A percentile compares a stretch with the other conserved stretches of the same genome.
Evolutionary conservation across 495 filamentous ascomycete species (phyloP).

Genomic region (Lasiosphaeria hispida): DNA sequence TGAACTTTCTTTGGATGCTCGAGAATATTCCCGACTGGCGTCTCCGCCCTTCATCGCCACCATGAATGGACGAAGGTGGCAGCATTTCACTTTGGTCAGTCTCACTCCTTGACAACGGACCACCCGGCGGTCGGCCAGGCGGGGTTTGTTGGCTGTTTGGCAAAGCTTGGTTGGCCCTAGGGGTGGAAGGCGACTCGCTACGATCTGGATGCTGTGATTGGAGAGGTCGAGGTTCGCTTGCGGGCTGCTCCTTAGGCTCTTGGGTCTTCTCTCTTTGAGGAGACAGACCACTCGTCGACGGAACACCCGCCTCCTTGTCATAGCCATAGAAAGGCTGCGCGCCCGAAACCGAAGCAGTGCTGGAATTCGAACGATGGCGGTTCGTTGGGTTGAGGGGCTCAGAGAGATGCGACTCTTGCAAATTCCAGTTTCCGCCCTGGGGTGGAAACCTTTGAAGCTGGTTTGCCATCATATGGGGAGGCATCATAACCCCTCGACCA

Average conservation of each 20-base stretch:
- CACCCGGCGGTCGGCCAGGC: neutral
- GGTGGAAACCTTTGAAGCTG: constrained; percentile 28
- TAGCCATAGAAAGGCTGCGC: constrained; percentile 36
- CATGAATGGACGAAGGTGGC: constrained; percentile 17
- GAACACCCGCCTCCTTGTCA: constrained; percentile 45
- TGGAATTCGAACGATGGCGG: constrained; percentile 34
- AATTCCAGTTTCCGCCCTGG: constrained; percentile 36
- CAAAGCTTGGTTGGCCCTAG: constrained; percentile 22
- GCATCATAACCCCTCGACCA: constrained; percentile 18
- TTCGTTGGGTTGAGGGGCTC: constrained; percentile 43
- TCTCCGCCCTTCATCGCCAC: constrained; percentile 25
- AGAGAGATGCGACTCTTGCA: constrained; percentile 44
- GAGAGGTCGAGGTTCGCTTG: constrained; percentile 16
- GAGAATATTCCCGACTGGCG: constrained; percentile 40
- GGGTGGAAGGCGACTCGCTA: constrained; percentile 15
- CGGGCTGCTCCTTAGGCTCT: constrained; percentile 22
- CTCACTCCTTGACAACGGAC: constrained; percentile 35
- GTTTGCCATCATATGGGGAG: constrained; percentile 26
- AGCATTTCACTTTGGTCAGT: constrained; percentile 29
- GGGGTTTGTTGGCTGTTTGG: constrained; percentile 18
- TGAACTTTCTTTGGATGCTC: constrained; percentile 32
- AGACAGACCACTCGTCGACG: constrained; percentile 8
- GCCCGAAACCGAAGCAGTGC: constrained; percentile 34
- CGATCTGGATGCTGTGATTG: constrained; percentile 11
- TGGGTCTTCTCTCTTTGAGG: constrained; percentile 21